A percentile compares a stretch with the other conserved stretches of the same genome.
These are phyloP conservation scores for Erythrobasidium hasegawianum DNA, from an alignment of 1,284 basidiomycete genomes.

Conservation along the genomic window DNA sequence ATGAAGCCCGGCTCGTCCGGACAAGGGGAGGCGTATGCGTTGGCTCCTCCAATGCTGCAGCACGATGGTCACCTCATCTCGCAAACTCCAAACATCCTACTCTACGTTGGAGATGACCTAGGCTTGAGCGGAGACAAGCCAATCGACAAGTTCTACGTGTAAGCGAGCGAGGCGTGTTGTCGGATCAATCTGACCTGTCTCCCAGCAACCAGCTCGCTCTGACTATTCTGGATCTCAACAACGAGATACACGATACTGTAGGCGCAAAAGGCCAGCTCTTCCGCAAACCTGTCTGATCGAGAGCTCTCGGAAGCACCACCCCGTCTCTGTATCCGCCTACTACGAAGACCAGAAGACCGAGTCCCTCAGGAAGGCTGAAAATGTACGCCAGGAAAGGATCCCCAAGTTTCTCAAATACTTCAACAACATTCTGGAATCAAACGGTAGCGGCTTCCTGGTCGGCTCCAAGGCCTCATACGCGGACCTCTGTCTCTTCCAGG, in stretches of 20 bases:
- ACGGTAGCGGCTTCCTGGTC: conserved; percentile 50
- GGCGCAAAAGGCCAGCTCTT: conserved; percentile 14
- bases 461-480: conserved; percentile 53
- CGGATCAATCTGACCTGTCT: background rate
- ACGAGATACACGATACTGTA: conserved; percentile 51
- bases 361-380: conserved; percentile 48
- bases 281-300: conserved; percentile 37
- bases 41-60: conserved; percentile 49
- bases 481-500: conserved; percentile 55
- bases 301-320: conserved; percentile 54
- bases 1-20: conserved; percentile 20
- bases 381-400: conserved; percentile 53
- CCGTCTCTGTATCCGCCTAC: conserved; percentile 49
- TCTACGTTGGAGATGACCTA: conserved; percentile 46
- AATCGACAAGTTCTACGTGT: conserved; percentile 46
- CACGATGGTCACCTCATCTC: conserved; percentile 40
- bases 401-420: conserved; percentile 55
- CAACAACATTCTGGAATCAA: conserved; percentile 49
- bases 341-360: conserved; percentile 57
- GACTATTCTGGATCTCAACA: conserved; percentile 53
- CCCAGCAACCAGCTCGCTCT: conserved; percentile 50
- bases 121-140: conserved; percentile 42
- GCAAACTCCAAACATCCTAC: conserved; percentile 46
- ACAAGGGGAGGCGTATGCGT: conserved; percentile 37
- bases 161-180: conserved; percentile 45